Evolutionary conservation across 805 yeast species (phyloP).

Genomic region (Ogataea allantospora): DNA sequence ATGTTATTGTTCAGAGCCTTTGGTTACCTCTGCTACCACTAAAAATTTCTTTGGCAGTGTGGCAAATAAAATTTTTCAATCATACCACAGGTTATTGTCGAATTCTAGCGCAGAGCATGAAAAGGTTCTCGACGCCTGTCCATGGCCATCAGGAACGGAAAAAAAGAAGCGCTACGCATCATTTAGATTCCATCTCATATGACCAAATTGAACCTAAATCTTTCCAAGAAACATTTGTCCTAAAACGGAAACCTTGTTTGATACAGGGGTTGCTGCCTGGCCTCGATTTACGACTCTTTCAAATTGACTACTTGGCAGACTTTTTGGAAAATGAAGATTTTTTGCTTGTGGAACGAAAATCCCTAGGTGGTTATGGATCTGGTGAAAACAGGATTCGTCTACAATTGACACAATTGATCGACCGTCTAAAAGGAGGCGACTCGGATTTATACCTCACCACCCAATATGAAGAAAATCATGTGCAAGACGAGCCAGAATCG

Average conservation of each 20-base stretch:
- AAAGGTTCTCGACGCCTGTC: slow-evolving; percentile 1
- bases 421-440: slow-evolving; percentile 41
- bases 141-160: no score
- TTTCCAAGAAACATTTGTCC: slow-evolving; percentile 42
- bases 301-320: slow-evolving; percentile 35
- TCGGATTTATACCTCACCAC: slow-evolving; percentile 62
- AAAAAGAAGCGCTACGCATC: background rate
- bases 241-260: slow-evolving; percentile 49
- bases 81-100: background rate
- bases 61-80: slow-evolving; percentile 2
- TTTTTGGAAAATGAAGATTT: slow-evolving; percentile 30
- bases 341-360: slow-evolving; percentile 59
- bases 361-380: slow-evolving; percentile 65
- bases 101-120: background rate
- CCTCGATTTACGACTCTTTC: slow-evolving; percentile 35
- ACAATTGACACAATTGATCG: slow-evolving; percentile 49
- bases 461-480: slow-evolving; percentile 55
- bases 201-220: slow-evolving; percentile 18
- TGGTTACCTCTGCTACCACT: slow-evolving; percentile 1
- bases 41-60: background rate
- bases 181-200: slow-evolving; percentile 9
- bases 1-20: background rate
- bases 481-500: slow-evolving; percentile 29
- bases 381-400: slow-evolving; percentile 54
- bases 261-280: slow-evolving; percentile 40